Evolutionary conservation across 108 stramenopile genomes (phyloP), one percentile per base, ranked within the genome.

Genomic region (Cyclotella distinguenda): DNA sequence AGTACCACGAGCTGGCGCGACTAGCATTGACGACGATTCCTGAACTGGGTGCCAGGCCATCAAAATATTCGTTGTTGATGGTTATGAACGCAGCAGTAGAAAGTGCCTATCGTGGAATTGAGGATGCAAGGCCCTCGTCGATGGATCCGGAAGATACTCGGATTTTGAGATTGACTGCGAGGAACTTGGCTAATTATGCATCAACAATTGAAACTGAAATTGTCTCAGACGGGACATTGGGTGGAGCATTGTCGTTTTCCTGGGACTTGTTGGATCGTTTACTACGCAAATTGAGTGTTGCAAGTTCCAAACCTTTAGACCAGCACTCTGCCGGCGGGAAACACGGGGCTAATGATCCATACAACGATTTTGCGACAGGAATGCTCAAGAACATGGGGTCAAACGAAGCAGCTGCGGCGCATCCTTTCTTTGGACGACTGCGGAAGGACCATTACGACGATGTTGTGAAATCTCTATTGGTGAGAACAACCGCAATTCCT

Each of bases 401-500:
- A 12, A 85, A 78, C 38, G 78, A 91, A 28, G 95, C 95, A 28
- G 86, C 85, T 19, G 85, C 91, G 6, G 86, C 86, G 46, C 89
- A 84, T 65, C 95, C 95, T 4, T 82, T 95, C 36, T 97, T 96
- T 68, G 98, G 97, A 11, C 64, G 98, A 36, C 77, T 97, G 15
- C 78, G 98, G 34, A 82, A 96, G 22, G 98, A 99, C 68, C 77
- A 93, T 62, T 91, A 91, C 56, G 94, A 94, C 52, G 82, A 94
- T 35, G 91, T 96, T 16, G 83, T 90, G 16, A 94, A 90, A 70
- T 79, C 78, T 30, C 70, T 94, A 32, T 89, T 93, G 92, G 69
- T 53, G 23, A 21, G 60, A 13, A 12, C 18, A 48, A 2, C 8
- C 36, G 44, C 6, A 6, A 27, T 39, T 28, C 21, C 2, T 47